These are phyloP conservation scores for Elsinoe necatrix DNA, from an alignment of 2,329 filamentous ascomycete genomes.

Conservation along the genomic window DNA sequence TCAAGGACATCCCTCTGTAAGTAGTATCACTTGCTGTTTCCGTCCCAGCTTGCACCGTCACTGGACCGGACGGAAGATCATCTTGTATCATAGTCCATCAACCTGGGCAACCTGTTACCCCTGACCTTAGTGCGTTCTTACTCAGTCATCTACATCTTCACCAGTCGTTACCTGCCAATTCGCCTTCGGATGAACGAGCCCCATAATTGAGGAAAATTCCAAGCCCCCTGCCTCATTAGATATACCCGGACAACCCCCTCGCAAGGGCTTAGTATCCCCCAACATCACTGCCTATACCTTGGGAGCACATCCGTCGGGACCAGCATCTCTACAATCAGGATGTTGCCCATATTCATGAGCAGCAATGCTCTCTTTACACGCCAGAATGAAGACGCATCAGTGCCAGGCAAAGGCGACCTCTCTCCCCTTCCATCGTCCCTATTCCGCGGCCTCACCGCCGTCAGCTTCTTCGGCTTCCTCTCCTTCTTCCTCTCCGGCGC, in stretches of 20 bases:
- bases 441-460: slow-evolving; percentile 37
- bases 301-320: background rate
- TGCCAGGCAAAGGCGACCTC: slow-evolving; percentile 22
- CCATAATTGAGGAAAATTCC: background rate
- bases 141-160: background rate
- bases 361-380: background rate
- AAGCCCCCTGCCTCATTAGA: background rate
- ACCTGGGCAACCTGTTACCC: slow-evolving; percentile 8
- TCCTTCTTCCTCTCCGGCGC: slow-evolving; percentile 39
- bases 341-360: slow-evolving; percentile 7
- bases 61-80: background rate
- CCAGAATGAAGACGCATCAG: background rate
- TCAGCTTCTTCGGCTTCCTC: slow-evolving; percentile 39
- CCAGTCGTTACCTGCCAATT: background rate
- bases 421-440: slow-evolving; percentile 29
- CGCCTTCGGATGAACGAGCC: background rate
- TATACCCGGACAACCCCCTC: background rate
- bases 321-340: background rate
- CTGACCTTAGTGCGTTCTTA: background rate
- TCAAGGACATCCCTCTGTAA: background rate
- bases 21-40: background rate
- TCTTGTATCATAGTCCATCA: slow-evolving; percentile 5
- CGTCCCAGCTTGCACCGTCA: background rate
- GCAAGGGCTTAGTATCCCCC: background rate
- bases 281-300: background rate